Evolutionary conservation across 2,329 filamentous ascomycete genomes (phyloP).

Genomic region (Aureobasidium lini): DNA sequence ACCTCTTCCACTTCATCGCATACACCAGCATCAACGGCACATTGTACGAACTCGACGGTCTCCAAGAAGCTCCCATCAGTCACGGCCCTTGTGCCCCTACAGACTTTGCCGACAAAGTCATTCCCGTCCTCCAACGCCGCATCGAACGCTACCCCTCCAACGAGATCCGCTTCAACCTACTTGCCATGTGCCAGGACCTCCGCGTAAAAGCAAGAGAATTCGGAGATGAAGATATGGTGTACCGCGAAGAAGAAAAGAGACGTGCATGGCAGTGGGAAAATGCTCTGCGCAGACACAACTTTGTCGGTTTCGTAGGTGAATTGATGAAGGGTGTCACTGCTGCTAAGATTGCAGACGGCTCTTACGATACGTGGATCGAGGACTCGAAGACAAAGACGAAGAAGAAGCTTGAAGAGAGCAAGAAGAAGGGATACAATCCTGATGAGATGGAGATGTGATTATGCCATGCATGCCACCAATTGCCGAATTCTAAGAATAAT

Average conservation of each 20-base stretch:
- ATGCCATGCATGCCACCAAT: not conserved
- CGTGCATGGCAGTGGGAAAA: conserved; percentile 93
- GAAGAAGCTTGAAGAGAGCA: conserved; percentile 39
- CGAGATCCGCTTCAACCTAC: conserved; percentile 92
- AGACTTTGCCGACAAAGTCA: conserved; percentile 71
- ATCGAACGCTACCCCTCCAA: conserved; percentile 75
- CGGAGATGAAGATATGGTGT: conserved; percentile 71
- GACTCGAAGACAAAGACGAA: conserved; percentile 55
- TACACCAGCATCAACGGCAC: conserved; percentile 74
- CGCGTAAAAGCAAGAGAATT: conserved; percentile 69
- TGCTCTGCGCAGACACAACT: conserved; percentile 83
- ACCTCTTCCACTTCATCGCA: conserved; percentile 96
- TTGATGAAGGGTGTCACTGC: conserved; percentile 79
- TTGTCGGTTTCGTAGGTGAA: conserved; percentile 90
- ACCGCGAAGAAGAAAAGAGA: conserved; percentile 75
- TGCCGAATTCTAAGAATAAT: not conserved
- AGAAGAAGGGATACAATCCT: conserved; percentile 31
- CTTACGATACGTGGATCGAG: conserved; percentile 66
- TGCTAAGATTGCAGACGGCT: conserved; percentile 59
- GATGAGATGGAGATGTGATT: conserved; percentile 33
- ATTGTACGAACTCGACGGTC: conserved; percentile 89
- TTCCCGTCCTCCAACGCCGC: conserved; percentile 77
- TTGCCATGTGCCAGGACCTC: conserved; percentile 84
- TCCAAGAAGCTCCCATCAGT: conserved; percentile 85
- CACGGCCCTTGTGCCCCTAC: conserved; percentile 68